Percentiles rank a stretch among this genome's conserved stretches.
Conservation (phyloP, 192 early-diverging fungal species). For the Coemansia sp. region DNA sequence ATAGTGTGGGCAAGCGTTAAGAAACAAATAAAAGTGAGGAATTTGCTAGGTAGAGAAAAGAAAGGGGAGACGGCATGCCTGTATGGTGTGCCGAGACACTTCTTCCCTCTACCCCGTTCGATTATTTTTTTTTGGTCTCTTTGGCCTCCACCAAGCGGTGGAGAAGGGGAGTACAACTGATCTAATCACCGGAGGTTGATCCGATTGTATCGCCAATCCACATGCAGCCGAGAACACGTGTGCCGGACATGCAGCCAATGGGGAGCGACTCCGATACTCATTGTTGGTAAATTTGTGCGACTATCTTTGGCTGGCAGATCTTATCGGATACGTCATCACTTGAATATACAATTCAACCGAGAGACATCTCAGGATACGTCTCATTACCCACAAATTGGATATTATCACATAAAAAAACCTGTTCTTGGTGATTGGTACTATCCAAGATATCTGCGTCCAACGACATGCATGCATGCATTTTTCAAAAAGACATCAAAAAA, state of each 20-base stretch:
- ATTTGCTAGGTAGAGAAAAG: neutral
- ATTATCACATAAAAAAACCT: neutral
- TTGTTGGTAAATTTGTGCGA: neutral
- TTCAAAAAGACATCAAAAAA: neutral
- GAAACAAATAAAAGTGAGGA: neutral
- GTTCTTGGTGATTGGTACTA: neutral
- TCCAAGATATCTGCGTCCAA: neutral
- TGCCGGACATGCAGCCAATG: neutral
- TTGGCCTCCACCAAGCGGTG: neutral
- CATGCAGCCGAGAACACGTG: neutral
- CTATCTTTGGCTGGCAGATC: neutral
- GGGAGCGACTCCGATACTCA: neutral
- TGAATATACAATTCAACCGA: neutral
- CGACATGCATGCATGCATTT: conserved; percentile 1
- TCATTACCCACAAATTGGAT: neutral
- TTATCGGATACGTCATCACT: neutral
- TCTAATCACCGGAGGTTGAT: neutral
- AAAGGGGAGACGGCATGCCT: neutral
- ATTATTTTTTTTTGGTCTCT: neutral
- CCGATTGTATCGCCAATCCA: neutral
- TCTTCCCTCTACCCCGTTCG: neutral
- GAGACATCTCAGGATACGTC: neutral
- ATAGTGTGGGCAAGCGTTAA: neutral
- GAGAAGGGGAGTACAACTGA: neutral
- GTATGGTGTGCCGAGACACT: neutral